Evolutionary conservation across 140 eudicot species (phyloP), one percentile per base, ranked within the genome.

Genomic region (Stevia rebaudiana): DNA sequence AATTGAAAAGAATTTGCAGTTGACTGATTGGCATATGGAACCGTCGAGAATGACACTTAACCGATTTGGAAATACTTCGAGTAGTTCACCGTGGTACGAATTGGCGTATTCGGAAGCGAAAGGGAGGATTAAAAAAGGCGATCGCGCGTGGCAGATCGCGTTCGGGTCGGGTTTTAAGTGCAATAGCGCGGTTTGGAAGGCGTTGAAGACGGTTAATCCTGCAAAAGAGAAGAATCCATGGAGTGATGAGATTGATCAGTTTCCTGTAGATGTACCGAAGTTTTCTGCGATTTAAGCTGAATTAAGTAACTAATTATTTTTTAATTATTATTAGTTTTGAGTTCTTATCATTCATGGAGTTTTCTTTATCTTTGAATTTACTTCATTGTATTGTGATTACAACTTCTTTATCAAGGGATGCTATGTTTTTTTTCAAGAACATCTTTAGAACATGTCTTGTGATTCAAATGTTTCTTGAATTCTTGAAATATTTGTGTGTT

Each of bases 71-170:
- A 88, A 88, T 51, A 88, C 96, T 13, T 88, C 96, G 1, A 88
- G 96, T 67, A 88, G 96, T 66, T 88, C 96, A 3, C 89, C 87
- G 2, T 88, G 96, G 96, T 88, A 88, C 62, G 96, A 88, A 25
- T 58, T 88, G 78, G 94, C 96, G 0, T 88, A 88, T 70, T 74
- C 89, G 8, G 96, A 88, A 72, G 94, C 89, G 2, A 88, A 88
- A 65, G 96, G 94, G 55, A 82, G 96, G 66, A 78, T 88, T 41
- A 79, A 61, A 80, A 84, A 75, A 61, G 96, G 94, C 22, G 96
- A 88, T 54, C 72, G 96, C 79, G 82, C 89, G 1, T 88, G 96
- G 96, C 96, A 88, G 65, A 88, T 88, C 22, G 96, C 94, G 13
- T 88, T 88, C 56, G 96, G 96, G 18, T 88, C 96, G 0, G 96